Percentiles rank a stretch among this genome's conserved stretches.
Conservation (phyloP, 1,139 yeast genomes). For the Protomyces macrosporus region DNA sequence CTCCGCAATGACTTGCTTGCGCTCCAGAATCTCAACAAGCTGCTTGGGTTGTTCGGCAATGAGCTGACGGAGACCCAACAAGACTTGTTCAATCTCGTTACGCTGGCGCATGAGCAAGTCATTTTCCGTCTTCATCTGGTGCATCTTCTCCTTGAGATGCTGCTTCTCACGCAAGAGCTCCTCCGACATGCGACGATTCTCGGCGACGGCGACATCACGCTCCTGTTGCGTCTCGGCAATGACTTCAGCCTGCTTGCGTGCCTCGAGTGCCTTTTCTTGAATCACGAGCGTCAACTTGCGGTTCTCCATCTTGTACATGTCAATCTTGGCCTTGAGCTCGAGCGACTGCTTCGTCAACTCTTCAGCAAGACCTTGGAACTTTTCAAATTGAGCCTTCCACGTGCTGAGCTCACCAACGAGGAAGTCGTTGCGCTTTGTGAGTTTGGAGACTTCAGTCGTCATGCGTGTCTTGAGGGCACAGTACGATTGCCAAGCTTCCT, state of each 20-base stretch:
- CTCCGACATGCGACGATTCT: slow-evolving; percentile 1
- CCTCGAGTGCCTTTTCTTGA: slow-evolving; percentile 1
- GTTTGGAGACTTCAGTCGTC: slow-evolving; percentile 9
- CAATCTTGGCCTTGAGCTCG: slow-evolving; percentile 22
- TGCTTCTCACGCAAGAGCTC: slow-evolving; percentile 10
- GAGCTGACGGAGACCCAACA: slow-evolving; percentile 9
- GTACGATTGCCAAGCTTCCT: slow-evolving; percentile 18
- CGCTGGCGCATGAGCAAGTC: slow-evolving; percentile 14
- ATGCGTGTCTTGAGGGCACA: slow-evolving; percentile 10
- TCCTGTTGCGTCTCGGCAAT: neutral
- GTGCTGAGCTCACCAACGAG: slow-evolving; percentile 12
- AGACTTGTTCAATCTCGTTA: slow-evolving; percentile 15
- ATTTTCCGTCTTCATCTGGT: slow-evolving; percentile 9
- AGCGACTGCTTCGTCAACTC: slow-evolving; percentile 19
- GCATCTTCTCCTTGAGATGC: slow-evolving; percentile 18
- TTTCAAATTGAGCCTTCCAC: slow-evolving; percentile 24
- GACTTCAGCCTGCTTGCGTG: neutral
- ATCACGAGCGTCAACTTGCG: slow-evolving; percentile 7
- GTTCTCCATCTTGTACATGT: slow-evolving; percentile 20
- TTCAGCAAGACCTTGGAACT: slow-evolving; percentile 18
- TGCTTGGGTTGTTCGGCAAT: slow-evolving; percentile 18
- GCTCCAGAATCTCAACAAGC: slow-evolving; percentile 1
- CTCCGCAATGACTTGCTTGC: neutral
- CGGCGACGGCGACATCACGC: neutral
- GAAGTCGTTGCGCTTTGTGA: slow-evolving; percentile 18